Percentiles rank a stretch among this genome's conserved stretches.
phyloP scores from a whole-genome alignment of 1,284 basidiomycete genomes.

The Abortiporus biennis region DNA sequence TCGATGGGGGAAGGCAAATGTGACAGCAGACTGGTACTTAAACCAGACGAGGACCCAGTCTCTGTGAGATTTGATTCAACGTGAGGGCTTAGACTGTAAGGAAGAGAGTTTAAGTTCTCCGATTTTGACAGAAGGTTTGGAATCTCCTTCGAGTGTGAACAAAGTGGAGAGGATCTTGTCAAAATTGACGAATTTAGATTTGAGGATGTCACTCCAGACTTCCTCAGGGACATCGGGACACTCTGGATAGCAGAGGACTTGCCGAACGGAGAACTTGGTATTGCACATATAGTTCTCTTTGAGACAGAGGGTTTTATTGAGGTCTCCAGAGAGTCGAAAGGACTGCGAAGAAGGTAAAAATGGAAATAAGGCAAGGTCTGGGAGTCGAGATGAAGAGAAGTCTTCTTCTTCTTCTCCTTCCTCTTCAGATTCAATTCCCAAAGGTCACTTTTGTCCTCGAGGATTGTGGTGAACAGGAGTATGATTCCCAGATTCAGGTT shows the following conservation, averaged over 20 bases:
- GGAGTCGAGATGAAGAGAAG: too few species aligned
- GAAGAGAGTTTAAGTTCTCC: constrained; percentile 14
- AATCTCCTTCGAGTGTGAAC: constrained; percentile 10
- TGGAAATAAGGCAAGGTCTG: too few species aligned
- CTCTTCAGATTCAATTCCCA: too few species aligned
- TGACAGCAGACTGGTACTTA: constrained; percentile 12
- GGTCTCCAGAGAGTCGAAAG: background rate
- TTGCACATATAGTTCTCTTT: background rate
- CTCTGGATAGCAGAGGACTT: background rate
- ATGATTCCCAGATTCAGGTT: too few species aligned
- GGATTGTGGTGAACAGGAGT: too few species aligned
- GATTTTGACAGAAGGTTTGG: constrained; percentile 16
- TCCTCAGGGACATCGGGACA: background rate
- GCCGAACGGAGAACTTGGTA: background rate
- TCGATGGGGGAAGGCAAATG: constrained; percentile 23
- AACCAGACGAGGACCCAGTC: constrained; percentile 27
- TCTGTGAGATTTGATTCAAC: constrained; percentile 14
- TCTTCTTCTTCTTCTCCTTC: too few species aligned
- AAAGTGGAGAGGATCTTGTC: constrained; percentile 17
- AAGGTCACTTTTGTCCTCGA: too few species aligned
- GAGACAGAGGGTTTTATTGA: background rate
- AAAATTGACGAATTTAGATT: constrained; percentile 17
- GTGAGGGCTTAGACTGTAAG: background rate
- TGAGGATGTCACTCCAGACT: constrained; percentile 14
- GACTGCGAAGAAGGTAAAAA: too few species aligned